Evolutionary conservation across 305 asterid species (phyloP), one percentile per base, ranked within the genome.

Genomic region (Withania somnifera): DNA sequence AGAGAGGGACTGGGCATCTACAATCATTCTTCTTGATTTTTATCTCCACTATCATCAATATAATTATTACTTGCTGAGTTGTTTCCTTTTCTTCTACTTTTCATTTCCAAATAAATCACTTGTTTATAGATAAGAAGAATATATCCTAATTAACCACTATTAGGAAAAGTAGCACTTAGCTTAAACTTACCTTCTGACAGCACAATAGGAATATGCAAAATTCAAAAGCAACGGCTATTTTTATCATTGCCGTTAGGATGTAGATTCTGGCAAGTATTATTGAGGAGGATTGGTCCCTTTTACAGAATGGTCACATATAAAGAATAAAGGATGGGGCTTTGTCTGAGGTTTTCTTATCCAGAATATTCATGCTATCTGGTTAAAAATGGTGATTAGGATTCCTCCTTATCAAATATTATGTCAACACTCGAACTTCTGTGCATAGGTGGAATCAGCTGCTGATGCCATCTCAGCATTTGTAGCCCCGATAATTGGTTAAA

Each of bases 191-290:
- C 45, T 79, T 79, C 40, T 79, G 82, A 56, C 56, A 24, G 40
- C 76, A 42, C 58, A 13, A 24, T 47, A 68, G 57, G 85, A 83
- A 83, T 82, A 86, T 86, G 67, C 86, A 61, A 88, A 85, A 81
- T 86, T 85, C 84, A 86, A 92, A 88, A 91, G 86, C 91, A 82
- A 84, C 87, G 89, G 88, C 94, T 85, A 86, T 86, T 85, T 87
- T 88, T 83, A 79, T 82, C 87, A 81, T 87, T 86, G 28, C 83
- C 28, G 42, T 78, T 63, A 38, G 83, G 88, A 86, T 85, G 81
- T 83, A 87, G 91, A 87, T 90, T 92, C 84, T 85, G 73, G 78
- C 69, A 42, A 83, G 88, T 82, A 89, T 92, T 88, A 90, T 92
- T 89, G 92, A 80, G 82, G 84, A 71, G 88, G 76, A 84, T 83